Base-by-base conservation (phyloP, 306 rosid species). In the Vigna trinervia region DNA sequence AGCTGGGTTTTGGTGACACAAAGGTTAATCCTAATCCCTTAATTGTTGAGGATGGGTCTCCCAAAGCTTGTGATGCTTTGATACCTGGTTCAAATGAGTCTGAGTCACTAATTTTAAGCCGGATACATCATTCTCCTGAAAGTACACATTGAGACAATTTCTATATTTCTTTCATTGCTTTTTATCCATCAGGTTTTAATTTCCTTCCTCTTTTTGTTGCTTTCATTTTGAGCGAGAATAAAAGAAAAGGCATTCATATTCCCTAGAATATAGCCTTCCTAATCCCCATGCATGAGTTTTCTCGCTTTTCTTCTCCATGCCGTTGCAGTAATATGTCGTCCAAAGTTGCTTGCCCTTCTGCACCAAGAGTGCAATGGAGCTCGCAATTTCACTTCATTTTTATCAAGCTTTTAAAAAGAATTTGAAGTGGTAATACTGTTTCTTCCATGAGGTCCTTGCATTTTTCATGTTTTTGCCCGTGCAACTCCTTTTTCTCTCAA, bases 41-140 rank as follows among this genome's bases (percentile, higher is more conserved):
- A 80, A 76, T 81, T 80, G 82, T 76, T 82, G 85, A 84, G 79
- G 96, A 84, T 76, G 92, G 93, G 80, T 88, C 93, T 76, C 84
- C 89, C 80, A 88, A 89, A 90, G 88, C 86, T 84, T 90, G 92
- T 92, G 99, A 89, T 91, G 87, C 89, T 87, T 83, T 95, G 90
- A 89, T 89, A 86, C 84, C 93, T 78, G 92, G 88, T 87, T 86
- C 97, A 83, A 94, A 87, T 86, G 98, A 91, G 95, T 95, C 95
- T 84, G 98, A 92, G 91, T 91, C 97, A 81, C 93, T 96, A 84
- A 93, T 91, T 92, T 88, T 92, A 85, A 96, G 94, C 94, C 96
- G 97, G 98, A 91, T 96, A 92, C 99, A 92, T 96, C 94, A 92
- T 96, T 96, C 98, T 88, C 96, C 99, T 89, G 99, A 96, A 96